phyloP scores from a whole-genome alignment of 1,139 yeast species.

The Petasospora rhodanensis region DNA sequence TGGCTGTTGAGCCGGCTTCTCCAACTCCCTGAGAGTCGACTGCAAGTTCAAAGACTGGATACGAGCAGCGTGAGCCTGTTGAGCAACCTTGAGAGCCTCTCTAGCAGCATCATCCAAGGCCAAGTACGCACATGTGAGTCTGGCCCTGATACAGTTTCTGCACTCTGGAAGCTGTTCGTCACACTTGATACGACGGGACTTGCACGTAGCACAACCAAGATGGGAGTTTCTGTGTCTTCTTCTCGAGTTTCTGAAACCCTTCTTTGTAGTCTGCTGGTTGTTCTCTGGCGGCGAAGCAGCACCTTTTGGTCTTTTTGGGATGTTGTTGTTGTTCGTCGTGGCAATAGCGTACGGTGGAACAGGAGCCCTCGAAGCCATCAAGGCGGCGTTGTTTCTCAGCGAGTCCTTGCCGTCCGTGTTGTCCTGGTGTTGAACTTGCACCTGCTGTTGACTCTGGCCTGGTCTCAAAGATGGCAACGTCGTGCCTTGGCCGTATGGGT shows the following conservation, averaged over 20 bases:
- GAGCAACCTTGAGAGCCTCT: constrained; percentile 49
- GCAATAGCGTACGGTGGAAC: constrained; percentile 32
- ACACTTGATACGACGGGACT: constrained; percentile 62
- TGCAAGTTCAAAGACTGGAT: constrained; percentile 18
- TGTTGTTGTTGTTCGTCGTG: constrained; percentile 18
- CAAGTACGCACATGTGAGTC: constrained; percentile 50
- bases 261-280: too few relatives aligned
- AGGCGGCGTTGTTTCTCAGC: constrained; percentile 3
- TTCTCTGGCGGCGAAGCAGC: constrained; percentile 1
- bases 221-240: constrained; percentile 63
- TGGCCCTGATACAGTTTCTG: constrained; percentile 56
- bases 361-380: constrained; percentile 18
- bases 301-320: not conserved
- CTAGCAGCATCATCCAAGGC: constrained; percentile 47
- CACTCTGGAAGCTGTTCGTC: constrained; percentile 63
- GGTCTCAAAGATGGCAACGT: too few relatives aligned
- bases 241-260: constrained; percentile 43
- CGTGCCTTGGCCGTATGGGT: too few relatives aligned
- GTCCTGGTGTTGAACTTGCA: constrained; percentile 2
- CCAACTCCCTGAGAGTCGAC: constrained; percentile 15
- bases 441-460: constrained; percentile 5
- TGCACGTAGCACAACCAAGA: constrained; percentile 58
- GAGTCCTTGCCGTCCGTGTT: constrained; percentile 1
- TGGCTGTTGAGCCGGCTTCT: constrained; percentile 5
- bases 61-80: constrained; percentile 28